Conservation (phyloP, 1,284 basidiomycete genomes). For the Gymnopus androsaceus region DNA sequence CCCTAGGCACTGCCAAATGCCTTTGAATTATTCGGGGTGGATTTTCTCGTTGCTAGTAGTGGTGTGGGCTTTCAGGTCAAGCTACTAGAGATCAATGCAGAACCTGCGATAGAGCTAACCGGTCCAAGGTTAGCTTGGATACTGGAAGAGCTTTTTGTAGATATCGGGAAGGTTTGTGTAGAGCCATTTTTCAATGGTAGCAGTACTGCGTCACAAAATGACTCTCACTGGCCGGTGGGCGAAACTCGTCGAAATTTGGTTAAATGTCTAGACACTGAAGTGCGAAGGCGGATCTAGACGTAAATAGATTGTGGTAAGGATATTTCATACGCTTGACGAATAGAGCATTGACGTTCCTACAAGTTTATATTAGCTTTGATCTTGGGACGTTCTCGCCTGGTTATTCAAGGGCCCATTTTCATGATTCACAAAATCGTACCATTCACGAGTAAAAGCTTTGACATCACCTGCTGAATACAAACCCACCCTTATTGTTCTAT, state of each 20-base stretch:
- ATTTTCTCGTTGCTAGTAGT: slow-evolving; percentile 73
- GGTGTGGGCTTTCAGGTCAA: slow-evolving; percentile 58
- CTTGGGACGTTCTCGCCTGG: no score
- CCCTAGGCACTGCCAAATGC: slow-evolving; percentile 83
- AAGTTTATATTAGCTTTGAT: no score
- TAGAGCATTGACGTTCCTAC: no score
- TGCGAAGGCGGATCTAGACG: slow-evolving; percentile 25
- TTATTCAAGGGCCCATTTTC: no score
- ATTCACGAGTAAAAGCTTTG: no score
- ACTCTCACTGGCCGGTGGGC: slow-evolving; percentile 37
- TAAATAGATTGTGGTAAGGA: not conserved
- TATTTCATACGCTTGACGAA: no score
- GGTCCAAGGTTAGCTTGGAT: slow-evolving; percentile 83
- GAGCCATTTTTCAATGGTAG: slow-evolving; percentile 53
- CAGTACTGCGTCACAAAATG: not conserved
- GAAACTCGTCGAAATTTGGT: slow-evolving; percentile 43
- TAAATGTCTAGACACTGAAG: slow-evolving; percentile 56
- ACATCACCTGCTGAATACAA: no score
- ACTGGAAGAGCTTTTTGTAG: slow-evolving; percentile 77
- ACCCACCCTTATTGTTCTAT: no score
- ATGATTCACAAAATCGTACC: no score
- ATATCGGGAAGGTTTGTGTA: slow-evolving; percentile 70
- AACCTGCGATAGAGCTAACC: slow-evolving; percentile 94
- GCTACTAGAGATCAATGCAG: slow-evolving; percentile 91
- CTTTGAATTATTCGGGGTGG: slow-evolving; percentile 94